Evolutionary conservation across 352 stramenopile genomes (phyloP).

Genomic region (Phytophthora fragariaefolia): DNA sequence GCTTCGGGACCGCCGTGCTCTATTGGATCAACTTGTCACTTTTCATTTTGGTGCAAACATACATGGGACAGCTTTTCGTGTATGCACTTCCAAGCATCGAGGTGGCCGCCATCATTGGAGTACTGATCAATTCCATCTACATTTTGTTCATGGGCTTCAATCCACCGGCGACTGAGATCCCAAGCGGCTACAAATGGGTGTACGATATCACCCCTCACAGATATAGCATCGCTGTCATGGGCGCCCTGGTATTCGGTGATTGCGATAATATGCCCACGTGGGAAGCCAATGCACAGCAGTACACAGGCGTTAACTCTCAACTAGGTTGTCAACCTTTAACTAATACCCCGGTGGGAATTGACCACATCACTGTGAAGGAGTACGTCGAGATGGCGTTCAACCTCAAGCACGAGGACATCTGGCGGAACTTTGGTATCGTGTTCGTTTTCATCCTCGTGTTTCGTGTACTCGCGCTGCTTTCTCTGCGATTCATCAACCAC

Average conservation of each 20-base stretch:
- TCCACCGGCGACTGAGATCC: constrained; percentile 48
- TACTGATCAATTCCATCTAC: constrained; percentile 55
- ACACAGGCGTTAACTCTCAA: not conserved
- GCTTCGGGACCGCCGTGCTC: constrained; percentile 38
- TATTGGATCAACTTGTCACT: constrained; percentile 56
- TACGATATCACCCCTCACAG: constrained; percentile 29
- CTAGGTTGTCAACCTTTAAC: constrained; percentile 4
- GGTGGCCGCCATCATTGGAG: constrained; percentile 34
- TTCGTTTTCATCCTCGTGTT: constrained; percentile 30
- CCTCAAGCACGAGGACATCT: constrained; percentile 29
- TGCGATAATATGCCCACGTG: constrained; percentile 36
- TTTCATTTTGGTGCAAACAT: constrained; percentile 51
- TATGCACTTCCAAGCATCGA: constrained; percentile 46
- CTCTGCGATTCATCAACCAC: constrained; percentile 8
- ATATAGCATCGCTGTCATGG: constrained; percentile 31
- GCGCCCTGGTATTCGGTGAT: constrained; percentile 25
- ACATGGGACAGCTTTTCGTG: constrained; percentile 49
- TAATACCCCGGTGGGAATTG: constrained; percentile 1
- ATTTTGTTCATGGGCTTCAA: constrained; percentile 62
- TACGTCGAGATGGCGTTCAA: constrained; percentile 38
- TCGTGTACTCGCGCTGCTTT: constrained; percentile 13
- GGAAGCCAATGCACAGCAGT: not conserved
- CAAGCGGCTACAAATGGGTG: constrained; percentile 57
- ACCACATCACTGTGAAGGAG: constrained; percentile 17
- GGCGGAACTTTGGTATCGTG: constrained; percentile 27